phyloP scores from a whole-genome alignment of 768 basidiomycete species.

The Tylopilus sp. region DNA sequence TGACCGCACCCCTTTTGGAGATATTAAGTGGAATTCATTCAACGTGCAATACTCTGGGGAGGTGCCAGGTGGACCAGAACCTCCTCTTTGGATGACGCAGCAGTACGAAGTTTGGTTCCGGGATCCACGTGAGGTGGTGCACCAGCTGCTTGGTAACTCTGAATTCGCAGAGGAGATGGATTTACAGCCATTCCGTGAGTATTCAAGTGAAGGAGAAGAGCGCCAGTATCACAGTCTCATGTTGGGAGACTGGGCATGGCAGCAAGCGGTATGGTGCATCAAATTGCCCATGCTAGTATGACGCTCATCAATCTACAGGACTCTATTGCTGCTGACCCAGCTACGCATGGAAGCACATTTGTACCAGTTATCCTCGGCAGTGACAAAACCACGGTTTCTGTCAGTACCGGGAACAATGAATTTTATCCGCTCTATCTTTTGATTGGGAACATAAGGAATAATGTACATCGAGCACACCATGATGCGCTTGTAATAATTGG shows the following conservation, averaged over 20 bases:
- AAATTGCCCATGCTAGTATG: background rate
- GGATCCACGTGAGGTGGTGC: too few species aligned
- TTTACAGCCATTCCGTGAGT: background rate
- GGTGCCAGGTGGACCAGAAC: too few species aligned
- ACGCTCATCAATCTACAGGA: background rate
- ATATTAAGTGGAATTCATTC: too few species aligned
- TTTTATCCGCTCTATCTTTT: conserved; percentile 4
- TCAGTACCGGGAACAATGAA: background rate
- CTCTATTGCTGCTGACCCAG: background rate
- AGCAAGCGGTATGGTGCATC: background rate
- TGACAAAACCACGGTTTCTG: background rate
- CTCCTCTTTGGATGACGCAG: too few species aligned
- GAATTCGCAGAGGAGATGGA: too few species aligned
- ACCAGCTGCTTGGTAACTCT: too few species aligned
- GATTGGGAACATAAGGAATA: background rate
- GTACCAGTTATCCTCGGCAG: background rate
- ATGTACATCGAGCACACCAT: background rate
- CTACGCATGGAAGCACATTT: background rate
- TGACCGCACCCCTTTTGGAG: too few species aligned
- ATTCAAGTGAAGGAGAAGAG: background rate
- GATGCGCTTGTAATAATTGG: conserved; percentile 7
- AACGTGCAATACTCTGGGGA: too few species aligned
- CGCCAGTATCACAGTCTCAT: background rate
- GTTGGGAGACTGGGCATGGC: background rate
- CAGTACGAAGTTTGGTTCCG: too few species aligned